phyloP scores from a whole-genome alignment of 306 rosid species.

The Nissolia schottii region DNA sequence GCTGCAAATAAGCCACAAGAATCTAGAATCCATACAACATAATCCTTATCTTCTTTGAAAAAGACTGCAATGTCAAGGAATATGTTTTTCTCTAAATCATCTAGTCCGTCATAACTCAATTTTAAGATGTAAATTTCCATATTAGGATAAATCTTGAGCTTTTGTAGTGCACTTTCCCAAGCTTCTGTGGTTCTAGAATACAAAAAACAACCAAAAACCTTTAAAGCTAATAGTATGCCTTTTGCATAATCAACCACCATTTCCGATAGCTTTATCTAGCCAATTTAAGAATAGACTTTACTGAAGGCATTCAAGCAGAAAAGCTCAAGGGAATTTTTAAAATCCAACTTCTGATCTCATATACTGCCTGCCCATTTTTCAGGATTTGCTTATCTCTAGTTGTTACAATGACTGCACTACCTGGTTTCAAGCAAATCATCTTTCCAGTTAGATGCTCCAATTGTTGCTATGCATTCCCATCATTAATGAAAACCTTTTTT shows the following conservation, averaged over 20 bases:
- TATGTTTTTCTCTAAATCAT: neutral
- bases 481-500: conserved; percentile 20
- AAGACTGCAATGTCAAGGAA: conserved; percentile 25
- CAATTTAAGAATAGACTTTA: neutral
- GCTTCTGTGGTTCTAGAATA: neutral
- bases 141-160: neutral
- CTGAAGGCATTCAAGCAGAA: conserved; percentile 25
- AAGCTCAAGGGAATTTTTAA: conserved; percentile 27
- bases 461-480: neutral
- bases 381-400: conserved; percentile 19
- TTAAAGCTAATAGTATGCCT: conserved; percentile 10
- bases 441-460: neutral
- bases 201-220: conserved; percentile 20
- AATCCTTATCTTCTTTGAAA: neutral
- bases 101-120: conserved; percentile 26
- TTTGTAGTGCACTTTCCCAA: conserved; percentile 1
- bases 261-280: conserved; percentile 14
- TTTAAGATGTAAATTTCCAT: neutral
- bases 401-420: conserved; percentile 28
- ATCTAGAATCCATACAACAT: neutral
- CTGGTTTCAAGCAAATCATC: neutral
- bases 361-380: neutral
- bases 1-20: neutral
- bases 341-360: conserved; percentile 17
- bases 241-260: neutral